Base-by-base conservation (phyloP, 345 rosid genomes). In the Excoecaria cochinchinensis region DNA sequence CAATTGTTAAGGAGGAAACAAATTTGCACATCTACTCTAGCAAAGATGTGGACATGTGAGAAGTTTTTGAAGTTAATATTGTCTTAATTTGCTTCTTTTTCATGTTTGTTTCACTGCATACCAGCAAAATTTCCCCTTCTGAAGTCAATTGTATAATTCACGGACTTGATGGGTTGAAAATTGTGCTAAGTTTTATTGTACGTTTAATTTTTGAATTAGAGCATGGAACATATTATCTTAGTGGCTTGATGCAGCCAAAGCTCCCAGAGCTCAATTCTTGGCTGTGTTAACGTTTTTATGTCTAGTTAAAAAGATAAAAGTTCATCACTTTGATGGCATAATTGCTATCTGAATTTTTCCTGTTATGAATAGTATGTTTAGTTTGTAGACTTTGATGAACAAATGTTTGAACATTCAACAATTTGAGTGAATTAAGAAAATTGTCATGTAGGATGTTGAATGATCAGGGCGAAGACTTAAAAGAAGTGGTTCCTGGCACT, bases 41-140 rank as follows among this genome's bases (percentile, higher is more conserved):
- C 73, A 91, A 89, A 87, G 99, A 93, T 74, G 88, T 95, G 22
- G 98, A 89, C 77, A 89, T 93, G 99, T 95, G 74, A 90, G 97
- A 75, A 14, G 51, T 80, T 71, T 21, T 57, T 57, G 2, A 73
- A 25, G n/a, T 75, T 66, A 4, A 75, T n/a, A 48, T 70, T 53
- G 8, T 9, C 50, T 15, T 7, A 31, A 46, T 59, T 71, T 22
- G 24, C 8, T 21, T 40, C 19, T 1, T 71, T 61, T 9, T n/a
- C 42, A 39, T 69, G 31, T n/a, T 59, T 24, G 39, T 50, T 74
- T 21, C 13, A 51, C 8, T 10, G 53, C 15, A 47, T 24, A 46
- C 8, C 36, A 21, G 13, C 7, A 40, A 42, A 31, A 14, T 19
- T 53, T 53, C 8, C 73, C 2, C 22, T 51, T 16, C 55, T 53